phyloP scores from a whole-genome alignment of 1,139 yeast genomes.

The Scheffersomyces quercinus region DNA sequence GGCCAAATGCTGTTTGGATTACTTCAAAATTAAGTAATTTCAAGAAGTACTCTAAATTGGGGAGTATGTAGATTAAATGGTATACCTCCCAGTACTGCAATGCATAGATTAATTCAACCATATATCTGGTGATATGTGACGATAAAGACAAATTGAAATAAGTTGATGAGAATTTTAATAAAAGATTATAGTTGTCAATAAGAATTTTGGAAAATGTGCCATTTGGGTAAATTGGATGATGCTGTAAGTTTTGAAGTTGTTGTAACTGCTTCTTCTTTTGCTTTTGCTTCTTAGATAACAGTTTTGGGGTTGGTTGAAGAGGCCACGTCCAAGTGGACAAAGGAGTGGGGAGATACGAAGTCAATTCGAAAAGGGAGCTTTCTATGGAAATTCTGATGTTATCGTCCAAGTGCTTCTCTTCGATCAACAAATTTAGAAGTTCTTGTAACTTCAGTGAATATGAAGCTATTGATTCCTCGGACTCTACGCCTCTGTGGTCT shows the following conservation, averaged over 20 bases:
- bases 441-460: conserved; percentile 32
- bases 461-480: conserved; percentile 17
- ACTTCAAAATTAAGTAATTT: conserved; percentile 38
- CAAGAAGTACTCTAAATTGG: conserved; percentile 36
- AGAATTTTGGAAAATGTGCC: conserved; percentile 39
- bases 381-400: conserved; percentile 31
- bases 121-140: conserved; percentile 37
- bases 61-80: conserved; percentile 37
- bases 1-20: conserved; percentile 40
- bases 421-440: conserved; percentile 28
- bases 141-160: conserved; percentile 41
- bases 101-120: conserved; percentile 41
- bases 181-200: conserved; percentile 38
- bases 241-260: background rate
- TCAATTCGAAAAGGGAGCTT: conserved; percentile 24
- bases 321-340: conserved; percentile 12
- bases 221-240: conserved; percentile 29
- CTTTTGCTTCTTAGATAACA: background rate
- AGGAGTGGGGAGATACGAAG: conserved; percentile 28
- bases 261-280: background rate
- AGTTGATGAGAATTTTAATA: conserved; percentile 31
- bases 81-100: conserved; percentile 50
- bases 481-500: conserved; percentile 1
- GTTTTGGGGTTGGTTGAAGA: background rate
- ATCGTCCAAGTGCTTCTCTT: conserved; percentile 31